phyloP scores from a whole-genome alignment of 495 filamentous ascomycete genomes.

The Xylona heveae region DNA sequence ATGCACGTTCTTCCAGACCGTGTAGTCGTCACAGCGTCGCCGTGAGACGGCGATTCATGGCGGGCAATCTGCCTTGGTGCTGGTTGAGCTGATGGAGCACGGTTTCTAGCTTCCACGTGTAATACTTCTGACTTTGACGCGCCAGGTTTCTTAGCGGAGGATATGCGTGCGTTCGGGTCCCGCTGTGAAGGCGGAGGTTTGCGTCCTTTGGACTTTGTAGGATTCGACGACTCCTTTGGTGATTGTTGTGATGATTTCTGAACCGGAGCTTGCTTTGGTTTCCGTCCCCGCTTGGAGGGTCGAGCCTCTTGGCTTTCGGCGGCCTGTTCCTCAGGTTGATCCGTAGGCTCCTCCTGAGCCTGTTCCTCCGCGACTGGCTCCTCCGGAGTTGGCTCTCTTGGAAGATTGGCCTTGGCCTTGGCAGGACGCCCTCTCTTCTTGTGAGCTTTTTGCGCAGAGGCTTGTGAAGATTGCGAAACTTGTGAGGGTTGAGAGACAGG shows the following conservation, averaged over 20 bases:
- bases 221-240: conserved; percentile 9
- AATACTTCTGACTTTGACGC: not conserved
- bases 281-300: conserved; percentile 1
- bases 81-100: conserved; percentile 21
- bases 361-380: conserved; percentile 6
- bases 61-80: conserved; percentile 45
- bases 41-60: conserved; percentile 36
- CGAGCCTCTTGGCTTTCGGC: conserved; percentile 7
- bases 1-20: conserved; percentile 35
- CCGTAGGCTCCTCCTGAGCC: conserved; percentile 11
- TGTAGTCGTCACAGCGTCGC: conserved; percentile 23
- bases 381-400: too few species aligned
- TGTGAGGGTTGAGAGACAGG: too few species aligned
- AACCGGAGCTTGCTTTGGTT: conserved; percentile 1
- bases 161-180: conserved; percentile 4
- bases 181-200: conserved; percentile 7
- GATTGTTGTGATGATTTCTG: conserved; percentile 1
- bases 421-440: too few species aligned
- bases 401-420: too few species aligned
- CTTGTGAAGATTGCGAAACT: too few species aligned
- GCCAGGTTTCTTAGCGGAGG: not conserved
- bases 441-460: too few species aligned
- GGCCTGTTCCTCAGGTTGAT: conserved; percentile 8
- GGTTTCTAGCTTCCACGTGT: too few species aligned
- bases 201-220: conserved; percentile 5